These are phyloP conservation scores for Serendipita sp. DNA, from an alignment of 768 basidiomycete genomes.

Conservation along the genomic window DNA sequence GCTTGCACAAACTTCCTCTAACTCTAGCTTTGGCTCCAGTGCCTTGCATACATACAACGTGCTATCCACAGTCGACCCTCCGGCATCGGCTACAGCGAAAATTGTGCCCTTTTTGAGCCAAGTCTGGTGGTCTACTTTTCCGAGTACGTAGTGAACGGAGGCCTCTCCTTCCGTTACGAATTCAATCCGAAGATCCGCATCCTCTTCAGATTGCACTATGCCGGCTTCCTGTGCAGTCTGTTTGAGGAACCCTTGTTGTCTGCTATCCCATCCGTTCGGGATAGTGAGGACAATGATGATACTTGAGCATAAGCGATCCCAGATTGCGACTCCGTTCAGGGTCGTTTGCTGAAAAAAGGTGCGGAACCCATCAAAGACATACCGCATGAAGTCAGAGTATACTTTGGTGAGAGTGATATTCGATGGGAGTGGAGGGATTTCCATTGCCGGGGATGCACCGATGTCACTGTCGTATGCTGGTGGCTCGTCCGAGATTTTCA, in stretches of 20 bases:
- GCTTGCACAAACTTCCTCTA: slow-evolving; percentile 6
- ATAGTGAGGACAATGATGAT: slow-evolving; percentile 22
- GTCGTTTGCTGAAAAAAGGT: background rate
- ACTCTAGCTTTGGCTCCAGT: background rate
- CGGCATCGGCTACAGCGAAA: slow-evolving; percentile 3
- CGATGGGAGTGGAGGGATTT: background rate
- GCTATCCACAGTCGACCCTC: slow-evolving; percentile 5
- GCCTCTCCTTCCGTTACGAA: slow-evolving; percentile 7
- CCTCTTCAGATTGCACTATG: background rate
- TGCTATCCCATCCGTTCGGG: slow-evolving; percentile 4
- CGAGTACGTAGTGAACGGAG: slow-evolving; percentile 7
- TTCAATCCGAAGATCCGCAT: background rate
- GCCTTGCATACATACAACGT: slow-evolving; percentile 2
- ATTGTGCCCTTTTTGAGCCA: background rate
- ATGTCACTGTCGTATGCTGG: background rate
- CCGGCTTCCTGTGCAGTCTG: background rate
- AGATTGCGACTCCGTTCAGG: slow-evolving; percentile 6
- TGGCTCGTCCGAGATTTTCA: background rate
- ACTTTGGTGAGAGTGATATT: slow-evolving; percentile 8
- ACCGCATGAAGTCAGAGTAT: slow-evolving; percentile 2
- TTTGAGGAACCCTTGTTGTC: background rate
- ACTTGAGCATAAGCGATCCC: background rate
- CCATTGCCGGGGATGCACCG: background rate
- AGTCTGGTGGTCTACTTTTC: background rate
- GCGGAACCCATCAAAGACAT: background rate